Evolutionary conservation across 1,139 yeast genomes (phyloP), one percentile per base, ranked within the genome.

Genomic region (Yamadazyma triangularis): DNA sequence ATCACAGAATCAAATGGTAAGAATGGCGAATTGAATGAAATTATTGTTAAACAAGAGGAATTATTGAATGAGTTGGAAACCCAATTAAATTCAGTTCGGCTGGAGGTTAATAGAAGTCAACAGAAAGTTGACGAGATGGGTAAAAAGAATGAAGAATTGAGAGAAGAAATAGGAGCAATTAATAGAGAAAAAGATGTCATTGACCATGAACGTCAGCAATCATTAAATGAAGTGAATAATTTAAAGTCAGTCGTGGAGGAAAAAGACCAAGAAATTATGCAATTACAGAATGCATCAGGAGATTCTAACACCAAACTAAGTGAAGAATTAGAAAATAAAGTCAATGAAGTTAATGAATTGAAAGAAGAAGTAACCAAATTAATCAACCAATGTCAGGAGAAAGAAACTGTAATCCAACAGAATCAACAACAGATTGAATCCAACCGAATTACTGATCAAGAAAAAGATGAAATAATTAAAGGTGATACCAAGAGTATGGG

Each of bases 381-480:
- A 18, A 18, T 9, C 6, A 9, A 18, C 9, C 6, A 18, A 18
- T 18, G 6, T 18, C 6, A 18, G 6, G 20, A 9, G 9, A 18
- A 18, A 7, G 20, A 18, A 18, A 7, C 20, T 7, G 9, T 18
- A 18, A 18, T 18, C 9, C 8, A 18, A 18, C 8, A 9, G 9
- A 7, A 7, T 18, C 6, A 18, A 18, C 9, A 6, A 7, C 8
- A 18, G 9, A 18, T 18, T 7, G 9, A 18, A 18, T 6, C 8
- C 6, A 6, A 6, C 8, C n/a, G 13, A 24, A 7, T 4, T 8
- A 4, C 15, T 15, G 38, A 39, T 13, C 24, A 27, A 10, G 48
- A 45, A 20, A 46, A 46, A 24, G 50, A 47, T 28, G 36, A 31
- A 18, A 41, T 44, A 10, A 45, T 47, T 7, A 37, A 41, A 23